A percentile compares a stretch with the other conserved stretches of the same genome.
phyloP scores from a whole-genome alignment of 768 basidiomycete species.

The Collybia nuda region DNA sequence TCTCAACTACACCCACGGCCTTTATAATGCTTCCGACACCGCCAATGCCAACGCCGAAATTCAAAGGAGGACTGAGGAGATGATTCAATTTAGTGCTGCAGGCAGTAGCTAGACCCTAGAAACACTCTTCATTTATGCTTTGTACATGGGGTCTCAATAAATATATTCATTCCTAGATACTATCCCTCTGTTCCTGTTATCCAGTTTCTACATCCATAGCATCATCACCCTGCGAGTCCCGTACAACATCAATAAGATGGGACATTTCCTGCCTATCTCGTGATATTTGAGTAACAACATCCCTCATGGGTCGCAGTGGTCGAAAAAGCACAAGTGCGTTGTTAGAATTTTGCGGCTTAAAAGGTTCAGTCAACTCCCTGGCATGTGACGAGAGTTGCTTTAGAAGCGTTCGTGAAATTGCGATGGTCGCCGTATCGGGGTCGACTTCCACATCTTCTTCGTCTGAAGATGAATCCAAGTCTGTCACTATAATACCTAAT shows the following conservation, averaged over 20 bases:
- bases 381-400: slow-evolving; percentile 39
- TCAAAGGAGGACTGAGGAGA: slow-evolving; percentile 42
- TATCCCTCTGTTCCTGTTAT: slow-evolving; percentile 17
- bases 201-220: slow-evolving; percentile 55
- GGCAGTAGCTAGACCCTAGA: slow-evolving; percentile 13
- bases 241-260: slow-evolving; percentile 5
- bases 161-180: slow-evolving; percentile 15
- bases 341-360: slow-evolving; percentile 21
- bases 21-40: slow-evolving; percentile 37
- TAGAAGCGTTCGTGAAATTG: slow-evolving; percentile 46
- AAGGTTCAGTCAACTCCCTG: slow-evolving; percentile 13
- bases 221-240: slow-evolving; percentile 28
- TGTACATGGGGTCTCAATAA: slow-evolving; percentile 10
- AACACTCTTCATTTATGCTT: slow-evolving; percentile 17
- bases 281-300: too few species aligned
- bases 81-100: slow-evolving; percentile 45
- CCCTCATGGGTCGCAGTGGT: slow-evolving; percentile 28
- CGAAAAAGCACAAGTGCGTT: slow-evolving; percentile 59
- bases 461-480: slow-evolving; percentile 51
- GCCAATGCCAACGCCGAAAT: slow-evolving; percentile 32
- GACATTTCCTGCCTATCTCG: not conserved
- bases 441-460: slow-evolving; percentile 35
- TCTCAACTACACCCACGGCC: slow-evolving; percentile 35
- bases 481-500: slow-evolving; percentile 66
- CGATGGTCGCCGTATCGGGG: slow-evolving; percentile 19